phyloP scores from a whole-genome alignment of 768 basidiomycete genomes.

The Phlebiopsis gigantea region DNA sequence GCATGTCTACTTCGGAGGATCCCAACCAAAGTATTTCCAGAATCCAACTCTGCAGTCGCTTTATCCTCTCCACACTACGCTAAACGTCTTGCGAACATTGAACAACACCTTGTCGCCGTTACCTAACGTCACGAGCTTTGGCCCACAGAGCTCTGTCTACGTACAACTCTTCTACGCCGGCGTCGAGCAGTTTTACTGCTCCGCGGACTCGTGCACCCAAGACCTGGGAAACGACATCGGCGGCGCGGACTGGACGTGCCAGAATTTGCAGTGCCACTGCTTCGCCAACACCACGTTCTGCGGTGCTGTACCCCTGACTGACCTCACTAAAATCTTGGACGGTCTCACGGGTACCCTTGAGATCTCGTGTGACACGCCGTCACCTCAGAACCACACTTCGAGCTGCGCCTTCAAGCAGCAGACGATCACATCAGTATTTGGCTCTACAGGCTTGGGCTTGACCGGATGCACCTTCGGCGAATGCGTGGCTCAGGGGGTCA shows the following conservation, averaged over 20 bases:
- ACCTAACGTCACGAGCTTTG: slow-evolving; percentile 57
- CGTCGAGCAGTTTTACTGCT: slow-evolving; percentile 85
- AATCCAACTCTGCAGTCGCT: slow-evolving; percentile 80
- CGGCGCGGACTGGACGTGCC: slow-evolving; percentile 62
- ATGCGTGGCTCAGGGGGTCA: slow-evolving; percentile 76
- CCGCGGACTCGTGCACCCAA: slow-evolving; percentile 68
- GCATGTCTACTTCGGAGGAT: background rate
- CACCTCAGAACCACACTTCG: slow-evolving; percentile 39
- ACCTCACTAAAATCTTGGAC: slow-evolving; percentile 63
- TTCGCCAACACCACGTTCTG: slow-evolving; percentile 69
- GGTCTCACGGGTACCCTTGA: slow-evolving; percentile 56
- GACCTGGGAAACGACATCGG: slow-evolving; percentile 33
- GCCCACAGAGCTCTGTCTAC: slow-evolving; percentile 44
- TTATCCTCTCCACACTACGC: slow-evolving; percentile 62
- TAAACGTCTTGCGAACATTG: slow-evolving; percentile 77
- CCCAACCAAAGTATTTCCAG: slow-evolving; percentile 30
- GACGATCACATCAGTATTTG: slow-evolving; percentile 65
- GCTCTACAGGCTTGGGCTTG: slow-evolving; percentile 63
- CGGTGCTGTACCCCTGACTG: slow-evolving; percentile 39
- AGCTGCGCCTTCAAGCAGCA: slow-evolving; percentile 76
- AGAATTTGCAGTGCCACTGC: slow-evolving; percentile 72
- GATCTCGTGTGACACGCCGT: slow-evolving; percentile 57
- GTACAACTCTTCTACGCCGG: slow-evolving; percentile 77
- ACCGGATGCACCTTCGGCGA: slow-evolving; percentile 81
- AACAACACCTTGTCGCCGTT: slow-evolving; percentile 65